Evolutionary conservation across 2,329 filamentous ascomycete genomes (phyloP), one percentile per base, ranked within the genome.

Genomic region (Colletotrichum theobromicola): DNA sequence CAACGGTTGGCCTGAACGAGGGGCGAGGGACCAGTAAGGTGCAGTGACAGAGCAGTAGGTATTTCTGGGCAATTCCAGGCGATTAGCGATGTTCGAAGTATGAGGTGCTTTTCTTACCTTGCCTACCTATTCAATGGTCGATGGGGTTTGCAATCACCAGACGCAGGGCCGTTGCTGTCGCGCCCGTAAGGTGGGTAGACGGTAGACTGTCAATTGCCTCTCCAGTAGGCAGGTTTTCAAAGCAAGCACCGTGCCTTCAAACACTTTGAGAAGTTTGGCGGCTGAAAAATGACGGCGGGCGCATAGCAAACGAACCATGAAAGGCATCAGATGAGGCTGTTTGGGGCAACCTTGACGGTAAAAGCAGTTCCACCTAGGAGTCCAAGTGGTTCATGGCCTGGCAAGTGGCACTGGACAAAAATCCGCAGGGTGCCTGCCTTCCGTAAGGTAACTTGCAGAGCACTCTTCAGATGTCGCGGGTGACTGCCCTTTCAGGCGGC

Each of bases 351-450:
- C 53, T 66, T 71, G 53, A 61, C 13, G 24, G 26, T 26, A 30
- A 53, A n/a, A 55, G 35, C 9, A 35, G 67, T 61, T 60, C 53
- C 35, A 71, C 13, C 7, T 61, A 8, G 4, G 24, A 26, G 67
- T 74, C 72, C 61, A 61, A 71, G 72, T 71, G 61, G 67, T 74
- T 74, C 72, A 71, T 66, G 72, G 61, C 67, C 58, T 68, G 55
- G 66, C 63, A 30, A 28, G 32, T 67, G 42, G 42, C 42, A 21
- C 42, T 50, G 63, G 12, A 35, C 8, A 30, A 26, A 26, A 13
- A 24, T 28, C 30, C 9, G 13, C 21, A 42, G 16, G 12, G 32
- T 4, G 32, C 42, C 42, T 50, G 21, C 30, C n/a, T 18, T 53
- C 18, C 46, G 46, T 21, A 53, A 16, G 21, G 24, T 32, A 12